phyloP scores from a whole-genome alignment of 1,284 basidiomycete species.

The Neotropicomus parvogracilis region DNA sequence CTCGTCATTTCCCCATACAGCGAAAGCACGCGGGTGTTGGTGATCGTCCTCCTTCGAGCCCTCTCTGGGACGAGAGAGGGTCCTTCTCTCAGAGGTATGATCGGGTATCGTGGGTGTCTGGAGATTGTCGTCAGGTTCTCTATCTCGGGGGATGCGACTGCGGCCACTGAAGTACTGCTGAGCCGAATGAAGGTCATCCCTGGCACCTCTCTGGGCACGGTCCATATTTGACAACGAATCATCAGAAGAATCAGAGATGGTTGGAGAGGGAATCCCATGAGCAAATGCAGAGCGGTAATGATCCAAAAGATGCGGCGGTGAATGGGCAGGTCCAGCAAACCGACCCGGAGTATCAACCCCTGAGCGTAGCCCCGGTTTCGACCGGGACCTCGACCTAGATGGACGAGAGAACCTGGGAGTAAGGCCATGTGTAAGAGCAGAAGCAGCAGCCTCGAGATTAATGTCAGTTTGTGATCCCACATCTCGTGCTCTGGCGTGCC shows the following conservation, averaged over 20 bases:
- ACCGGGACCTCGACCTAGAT: constrained; percentile 43
- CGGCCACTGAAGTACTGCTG: constrained; percentile 43
- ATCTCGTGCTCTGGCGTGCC: constrained; percentile 32
- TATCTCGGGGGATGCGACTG: constrained; percentile 52
- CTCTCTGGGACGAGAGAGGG: constrained; percentile 36
- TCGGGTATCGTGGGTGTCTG: constrained; percentile 61
- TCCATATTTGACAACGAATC: constrained; percentile 29
- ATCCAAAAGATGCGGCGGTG: constrained; percentile 41
- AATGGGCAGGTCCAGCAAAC: constrained; percentile 63
- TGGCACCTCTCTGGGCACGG: constrained; percentile 42
- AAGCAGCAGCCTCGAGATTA: constrained; percentile 35
- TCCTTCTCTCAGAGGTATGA: constrained; percentile 33
- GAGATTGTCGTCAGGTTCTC: constrained; percentile 50
- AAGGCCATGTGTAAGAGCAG: constrained; percentile 32
- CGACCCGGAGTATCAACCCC: constrained; percentile 78
- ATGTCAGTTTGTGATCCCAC: constrained; percentile 32
- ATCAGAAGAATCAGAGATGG: constrained; percentile 37
- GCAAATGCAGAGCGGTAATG: constrained; percentile 15
- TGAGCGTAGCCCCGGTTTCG: constrained; percentile 44
- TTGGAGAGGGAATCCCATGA: constrained; percentile 40
- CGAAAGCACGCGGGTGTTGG: constrained; percentile 61
- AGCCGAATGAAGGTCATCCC: constrained; percentile 51
- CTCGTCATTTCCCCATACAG: constrained; percentile 83
- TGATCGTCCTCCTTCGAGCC: constrained; percentile 38
- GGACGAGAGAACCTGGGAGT: constrained; percentile 34